Conservation (phyloP, 1,284 basidiomycete genomes). For the Puccinia coronata region DNA sequence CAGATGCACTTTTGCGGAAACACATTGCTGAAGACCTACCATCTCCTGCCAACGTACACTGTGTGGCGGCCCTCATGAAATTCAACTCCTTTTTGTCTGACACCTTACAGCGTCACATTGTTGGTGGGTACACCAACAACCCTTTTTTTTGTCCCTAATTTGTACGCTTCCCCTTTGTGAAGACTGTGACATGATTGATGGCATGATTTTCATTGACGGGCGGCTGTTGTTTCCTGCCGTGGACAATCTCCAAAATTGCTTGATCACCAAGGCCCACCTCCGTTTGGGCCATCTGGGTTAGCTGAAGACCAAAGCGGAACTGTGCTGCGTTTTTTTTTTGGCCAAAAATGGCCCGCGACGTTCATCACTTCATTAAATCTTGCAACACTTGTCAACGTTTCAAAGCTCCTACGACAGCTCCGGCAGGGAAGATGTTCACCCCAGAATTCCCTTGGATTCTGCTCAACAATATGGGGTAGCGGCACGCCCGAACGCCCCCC, state of each 20-base stretch:
- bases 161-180: background rate
- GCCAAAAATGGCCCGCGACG: constrained; percentile 55
- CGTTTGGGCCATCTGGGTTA: constrained; percentile 60
- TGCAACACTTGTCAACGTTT: constrained; percentile 50
- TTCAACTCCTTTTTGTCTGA: constrained; percentile 20
- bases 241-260: constrained; percentile 51
- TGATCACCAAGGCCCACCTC: constrained; percentile 57
- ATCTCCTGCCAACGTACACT: background rate
- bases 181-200: constrained; percentile 38
- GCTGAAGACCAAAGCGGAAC: constrained; percentile 58
- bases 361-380: background rate
- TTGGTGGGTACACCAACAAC: constrained; percentile 56
- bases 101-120: constrained; percentile 54
- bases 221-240: constrained; percentile 58
- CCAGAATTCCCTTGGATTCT: constrained; percentile 49
- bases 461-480: too few species aligned
- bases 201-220: constrained; percentile 58
- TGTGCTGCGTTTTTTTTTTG: constrained; percentile 48
- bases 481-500: too few species aligned
- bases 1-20: constrained; percentile 11
- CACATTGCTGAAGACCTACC: background rate
- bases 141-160: constrained; percentile 55
- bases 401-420: constrained; percentile 47
- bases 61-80: background rate
- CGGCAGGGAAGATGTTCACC: constrained; percentile 31